Percentiles rank a stretch among this genome's conserved stretches.
These are phyloP conservation scores for Alternaria infectoria DNA, from an alignment of 2,329 filamentous ascomycete genomes.

Conservation along the genomic window DNA sequence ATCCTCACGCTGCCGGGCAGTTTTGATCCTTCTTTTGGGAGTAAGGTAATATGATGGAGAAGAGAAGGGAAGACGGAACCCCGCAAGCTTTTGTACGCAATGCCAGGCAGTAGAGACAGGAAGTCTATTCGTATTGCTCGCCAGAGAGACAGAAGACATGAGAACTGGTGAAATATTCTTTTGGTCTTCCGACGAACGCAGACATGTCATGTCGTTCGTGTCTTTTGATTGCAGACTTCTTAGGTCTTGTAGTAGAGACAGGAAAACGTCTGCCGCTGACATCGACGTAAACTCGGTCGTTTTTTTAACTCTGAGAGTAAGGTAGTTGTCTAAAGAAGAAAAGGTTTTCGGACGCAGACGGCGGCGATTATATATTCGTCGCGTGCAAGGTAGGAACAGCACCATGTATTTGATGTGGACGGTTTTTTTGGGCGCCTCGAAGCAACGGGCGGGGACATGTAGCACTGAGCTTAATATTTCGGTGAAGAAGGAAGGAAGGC, in stretches of 20 bases:
- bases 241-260: background rate
- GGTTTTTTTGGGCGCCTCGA: background rate
- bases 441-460: background rate
- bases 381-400: background rate
- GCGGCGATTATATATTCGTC: background rate
- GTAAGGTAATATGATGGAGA: too few relatives aligned
- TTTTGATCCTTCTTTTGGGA: too few relatives aligned
- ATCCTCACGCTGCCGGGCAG: too few relatives aligned
- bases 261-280: accelerated
- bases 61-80: too few relatives aligned
- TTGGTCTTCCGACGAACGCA: background rate
- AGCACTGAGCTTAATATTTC: background rate
- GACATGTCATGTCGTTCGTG: accelerated
- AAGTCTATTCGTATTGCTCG: too few relatives aligned
- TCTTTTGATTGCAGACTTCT: background rate
- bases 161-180: too few relatives aligned
- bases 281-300: too few relatives aligned
- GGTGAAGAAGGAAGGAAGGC: background rate
- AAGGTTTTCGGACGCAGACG: background rate
- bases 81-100: too few relatives aligned
- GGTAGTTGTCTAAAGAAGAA: background rate
- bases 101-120: too few relatives aligned
- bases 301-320: too few relatives aligned
- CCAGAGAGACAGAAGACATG: too few relatives aligned
- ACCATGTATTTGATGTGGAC: accelerated